Percentiles rank a stretch among this genome's conserved stretches.
phyloP scores from a whole-genome alignment of 495 filamentous ascomycete genomes.

The Hyaloscypha hepaticicola region DNA sequence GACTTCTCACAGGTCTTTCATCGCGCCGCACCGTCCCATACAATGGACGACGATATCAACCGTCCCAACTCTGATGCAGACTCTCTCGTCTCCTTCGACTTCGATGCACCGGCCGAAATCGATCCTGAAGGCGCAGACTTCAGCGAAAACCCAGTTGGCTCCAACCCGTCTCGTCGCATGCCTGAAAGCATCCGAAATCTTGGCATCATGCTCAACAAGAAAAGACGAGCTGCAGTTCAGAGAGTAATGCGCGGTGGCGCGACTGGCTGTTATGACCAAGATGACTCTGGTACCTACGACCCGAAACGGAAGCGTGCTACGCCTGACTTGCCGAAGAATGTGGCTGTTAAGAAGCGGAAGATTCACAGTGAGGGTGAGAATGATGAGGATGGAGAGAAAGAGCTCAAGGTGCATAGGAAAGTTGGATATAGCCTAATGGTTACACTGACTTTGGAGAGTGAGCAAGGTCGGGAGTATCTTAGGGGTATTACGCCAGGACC shows the following conservation, averaged over 20 bases:
- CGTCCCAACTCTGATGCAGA: too few relatives aligned
- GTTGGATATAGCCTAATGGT: constrained; percentile 16
- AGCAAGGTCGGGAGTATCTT: constrained; percentile 15
- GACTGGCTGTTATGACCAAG: constrained; percentile 23
- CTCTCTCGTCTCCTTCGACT: too few relatives aligned
- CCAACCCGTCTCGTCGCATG: neutral
- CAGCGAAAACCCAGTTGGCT: neutral
- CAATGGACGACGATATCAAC: too few relatives aligned
- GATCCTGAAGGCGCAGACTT: neutral
- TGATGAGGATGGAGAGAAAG: neutral
- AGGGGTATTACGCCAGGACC: constrained; percentile 13
- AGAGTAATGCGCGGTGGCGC: constrained; percentile 1
- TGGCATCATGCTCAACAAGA: neutral
- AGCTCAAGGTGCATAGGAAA: neutral
- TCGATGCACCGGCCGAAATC: neutral
- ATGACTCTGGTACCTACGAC: constrained; percentile 29
- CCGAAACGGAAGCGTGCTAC: constrained; percentile 2
- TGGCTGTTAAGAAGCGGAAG: neutral
- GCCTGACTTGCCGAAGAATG: neutral
- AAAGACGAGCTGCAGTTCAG: constrained; percentile 11
- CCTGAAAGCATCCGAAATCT: neutral
- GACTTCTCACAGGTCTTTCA: too few relatives aligned
- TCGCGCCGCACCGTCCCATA: too few relatives aligned
- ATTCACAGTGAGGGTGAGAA: neutral
- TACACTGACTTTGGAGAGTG: constrained; percentile 11